Conservation (phyloP, 192 early-diverging fungal genomes). For the Backusella psychrophila region DNA sequence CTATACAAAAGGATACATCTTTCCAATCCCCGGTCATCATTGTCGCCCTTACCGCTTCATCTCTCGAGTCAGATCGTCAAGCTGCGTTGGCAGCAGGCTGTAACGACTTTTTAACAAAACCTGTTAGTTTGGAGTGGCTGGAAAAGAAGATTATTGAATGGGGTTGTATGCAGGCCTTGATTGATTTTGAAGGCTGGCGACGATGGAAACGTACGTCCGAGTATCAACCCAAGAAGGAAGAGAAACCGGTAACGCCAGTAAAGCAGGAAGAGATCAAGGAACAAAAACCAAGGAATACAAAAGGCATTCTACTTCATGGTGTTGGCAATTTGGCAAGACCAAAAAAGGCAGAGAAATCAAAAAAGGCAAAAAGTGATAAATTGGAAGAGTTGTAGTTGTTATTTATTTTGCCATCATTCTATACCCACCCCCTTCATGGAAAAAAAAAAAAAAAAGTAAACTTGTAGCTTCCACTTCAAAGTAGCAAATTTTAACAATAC, state of each 20-base stretch:
- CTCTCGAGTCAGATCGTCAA: slow-evolving; percentile 62
- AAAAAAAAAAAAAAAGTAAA: background rate
- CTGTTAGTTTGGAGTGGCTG: slow-evolving; percentile 79
- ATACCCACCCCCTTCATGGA: background rate
- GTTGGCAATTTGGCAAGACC: background rate
- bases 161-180: slow-evolving; percentile 91
- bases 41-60: slow-evolving; percentile 83
- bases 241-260: background rate
- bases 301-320: background rate
- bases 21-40: slow-evolving; percentile 78
- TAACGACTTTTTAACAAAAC: slow-evolving; percentile 91
- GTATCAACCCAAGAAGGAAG: slow-evolving; percentile 1
- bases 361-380: background rate
- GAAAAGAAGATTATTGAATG: slow-evolving; percentile 87
- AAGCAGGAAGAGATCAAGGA: background rate
- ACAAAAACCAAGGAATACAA: background rate
- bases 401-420: background rate
- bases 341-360: background rate
- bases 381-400: slow-evolving; percentile 2
- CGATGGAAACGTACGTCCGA: slow-evolving; percentile 41
- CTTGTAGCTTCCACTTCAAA: too few species aligned
- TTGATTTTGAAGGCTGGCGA: slow-evolving; percentile 77
- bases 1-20: slow-evolving; percentile 19
- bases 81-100: slow-evolving; percentile 83
- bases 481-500: too few species aligned